A percentile compares a stretch with the other conserved stretches of the same genome.
Evolutionary conservation across 805 yeast genomes (phyloP).

Genomic region (Candida adriatica): DNA sequence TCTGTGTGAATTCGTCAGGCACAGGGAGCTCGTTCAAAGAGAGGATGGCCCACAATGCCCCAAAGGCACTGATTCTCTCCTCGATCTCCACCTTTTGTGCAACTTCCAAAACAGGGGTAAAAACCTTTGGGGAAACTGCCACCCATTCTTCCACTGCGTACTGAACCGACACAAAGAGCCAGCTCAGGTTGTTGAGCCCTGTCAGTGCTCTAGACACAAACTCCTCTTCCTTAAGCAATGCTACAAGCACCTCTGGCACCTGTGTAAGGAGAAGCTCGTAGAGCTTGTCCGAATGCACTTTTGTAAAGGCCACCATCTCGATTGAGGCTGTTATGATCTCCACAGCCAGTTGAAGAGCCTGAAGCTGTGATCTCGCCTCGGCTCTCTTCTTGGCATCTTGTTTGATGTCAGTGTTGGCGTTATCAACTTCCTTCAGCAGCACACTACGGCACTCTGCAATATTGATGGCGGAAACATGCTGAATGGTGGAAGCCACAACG

Average conservation of each 20-base stretch:
- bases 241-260: constrained; percentile 32
- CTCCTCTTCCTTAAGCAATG: constrained; percentile 34
- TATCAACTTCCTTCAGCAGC: constrained; percentile 26
- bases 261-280: constrained; percentile 14
- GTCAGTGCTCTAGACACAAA: constrained; percentile 51
- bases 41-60: constrained; percentile 39
- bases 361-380: constrained; percentile 45
- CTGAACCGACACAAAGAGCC: constrained; percentile 35
- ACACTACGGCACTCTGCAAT: constrained; percentile 26
- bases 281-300: constrained; percentile 5
- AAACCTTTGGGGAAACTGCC: constrained; percentile 3
- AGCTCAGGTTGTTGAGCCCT: constrained; percentile 64
- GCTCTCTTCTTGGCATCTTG: constrained; percentile 34
- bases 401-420: constrained; percentile 26
- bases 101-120: constrained; percentile 11
- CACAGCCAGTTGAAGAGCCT: constrained; percentile 60
- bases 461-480: constrained; percentile 26
- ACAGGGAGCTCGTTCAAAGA: constrained; percentile 21
- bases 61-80: constrained; percentile 30
- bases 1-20: constrained; percentile 23
- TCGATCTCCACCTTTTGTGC: constrained; percentile 13
- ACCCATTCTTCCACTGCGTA: constrained; percentile 13
- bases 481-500: constrained; percentile 21
- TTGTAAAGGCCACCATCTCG: constrained; percentile 42
- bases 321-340: constrained; percentile 73